phyloP scores from a whole-genome alignment of 441 rosid genomes.

The Cnidoscolus chayamansa region DNA sequence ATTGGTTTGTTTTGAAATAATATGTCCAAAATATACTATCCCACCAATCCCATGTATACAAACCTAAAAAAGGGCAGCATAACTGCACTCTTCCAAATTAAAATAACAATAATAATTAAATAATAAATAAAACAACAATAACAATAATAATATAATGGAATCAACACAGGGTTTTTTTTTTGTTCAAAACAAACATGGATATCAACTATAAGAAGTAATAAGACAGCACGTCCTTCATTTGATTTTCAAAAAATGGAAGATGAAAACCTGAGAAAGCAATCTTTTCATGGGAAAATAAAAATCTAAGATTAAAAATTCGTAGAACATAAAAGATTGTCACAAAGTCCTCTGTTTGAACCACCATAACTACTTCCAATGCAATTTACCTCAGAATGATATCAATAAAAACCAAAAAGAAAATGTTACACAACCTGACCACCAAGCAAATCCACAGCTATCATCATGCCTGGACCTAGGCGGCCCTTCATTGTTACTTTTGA shows the following conservation, averaged over 20 bases:
- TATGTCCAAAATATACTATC: too few relatives aligned
- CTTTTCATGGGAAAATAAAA: neutral
- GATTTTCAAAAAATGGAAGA: neutral
- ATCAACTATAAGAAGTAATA: neutral
- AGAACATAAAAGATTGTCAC: neutral
- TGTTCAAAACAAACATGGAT: too few relatives aligned
- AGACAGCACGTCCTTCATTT: neutral
- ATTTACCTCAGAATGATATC: neutral
- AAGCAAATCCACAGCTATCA: slow-evolving; percentile 84
- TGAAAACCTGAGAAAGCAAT: neutral
- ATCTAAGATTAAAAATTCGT: too few relatives aligned
- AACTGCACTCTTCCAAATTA: too few relatives aligned
- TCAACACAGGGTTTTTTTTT: too few relatives aligned
- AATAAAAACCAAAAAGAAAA: slow-evolving; percentile 13
- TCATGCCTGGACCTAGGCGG: slow-evolving; percentile 99
- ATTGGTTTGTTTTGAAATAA: too few relatives aligned
- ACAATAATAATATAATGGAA: too few relatives aligned
- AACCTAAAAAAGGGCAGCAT: too few relatives aligned
- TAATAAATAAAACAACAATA: too few relatives aligned
- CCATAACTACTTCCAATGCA: neutral
- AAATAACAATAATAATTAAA: too few relatives aligned
- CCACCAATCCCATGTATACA: too few relatives aligned
- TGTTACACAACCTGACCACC: slow-evolving; percentile 80
- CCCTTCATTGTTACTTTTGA: slow-evolving; percentile 91
- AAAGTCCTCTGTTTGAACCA: neutral